Evolutionary conservation across 2,329 filamentous ascomycete species (phyloP), one percentile per base, ranked within the genome.

Genomic region (Plectosphaerella sp.): DNA sequence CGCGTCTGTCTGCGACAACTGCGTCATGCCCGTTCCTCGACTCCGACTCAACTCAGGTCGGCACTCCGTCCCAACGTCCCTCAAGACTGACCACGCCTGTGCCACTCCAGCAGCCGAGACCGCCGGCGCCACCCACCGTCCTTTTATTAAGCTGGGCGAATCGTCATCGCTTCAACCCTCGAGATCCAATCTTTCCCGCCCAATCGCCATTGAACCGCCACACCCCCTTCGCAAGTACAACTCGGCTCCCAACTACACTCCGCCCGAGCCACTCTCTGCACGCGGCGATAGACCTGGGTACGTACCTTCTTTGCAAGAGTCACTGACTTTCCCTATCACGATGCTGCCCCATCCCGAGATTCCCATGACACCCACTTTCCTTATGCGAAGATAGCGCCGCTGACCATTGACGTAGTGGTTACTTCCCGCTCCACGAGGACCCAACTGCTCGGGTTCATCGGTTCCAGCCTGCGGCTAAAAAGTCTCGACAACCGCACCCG

Each of bases 401-500:
- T 43, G 41, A 43, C 41, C 7, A 42, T 45, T 45, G 41, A 41
- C 11, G 36, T 58, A 84, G 82, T 63, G 81, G 77, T 25, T 85
- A 84, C 59, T 85, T 85, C 58, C 80, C 81, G 16, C 65, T 78
- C 33, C 80, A 84, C 65, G 81, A 84, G 64, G 78, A 84, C 49
- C 74, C 77, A 42, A 67, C 64, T 48, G 61, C 64, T 52, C 71
- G 74, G 50, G 62, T 79, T 16, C 73, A 75, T 54, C 73, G 71
- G 2, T 82, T 82, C 58, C 69, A 75, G 24, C 59, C 68, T 47
- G 75, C 75, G 54, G 57, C 64, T 50, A 67, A 67, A 5, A 69
- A 72, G 59, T 65, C 70, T 42, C 69, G 68, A 28, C 22, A 61
- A 68, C 45, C 62, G 61, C 49, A 43, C 41, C 41, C 41, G 18